These are phyloP conservation scores for Fragaria nilgerrensis DNA, from an alignment of 306 rosid genomes.

Conservation along the genomic window DNA sequence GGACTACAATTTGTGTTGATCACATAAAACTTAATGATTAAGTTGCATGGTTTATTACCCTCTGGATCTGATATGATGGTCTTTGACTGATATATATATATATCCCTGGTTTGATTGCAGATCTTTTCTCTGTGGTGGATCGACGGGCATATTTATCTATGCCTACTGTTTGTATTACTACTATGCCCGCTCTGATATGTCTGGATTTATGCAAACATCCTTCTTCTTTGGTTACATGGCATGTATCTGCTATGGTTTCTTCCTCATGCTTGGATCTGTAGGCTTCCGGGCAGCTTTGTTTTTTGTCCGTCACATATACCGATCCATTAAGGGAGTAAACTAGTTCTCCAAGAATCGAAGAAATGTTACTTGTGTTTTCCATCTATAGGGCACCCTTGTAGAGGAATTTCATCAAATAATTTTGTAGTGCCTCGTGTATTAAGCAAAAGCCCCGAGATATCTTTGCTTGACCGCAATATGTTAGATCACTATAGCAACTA, in stretches of 20 bases:
- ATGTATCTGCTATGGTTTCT: slow-evolving; percentile 68
- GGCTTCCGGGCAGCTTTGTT: slow-evolving; percentile 67
- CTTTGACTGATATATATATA: background rate
- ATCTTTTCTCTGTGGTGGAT: slow-evolving; percentile 65
- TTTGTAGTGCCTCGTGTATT: slow-evolving; percentile 56
- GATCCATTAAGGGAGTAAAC: slow-evolving; percentile 61
- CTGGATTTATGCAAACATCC: slow-evolving; percentile 66
- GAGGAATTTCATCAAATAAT: slow-evolving; percentile 46
- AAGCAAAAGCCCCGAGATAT: slow-evolving; percentile 36
- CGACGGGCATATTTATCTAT: slow-evolving; percentile 58
- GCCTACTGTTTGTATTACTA: slow-evolving; percentile 66
- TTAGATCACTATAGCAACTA: slow-evolving; percentile 39
- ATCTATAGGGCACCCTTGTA: slow-evolving; percentile 45
- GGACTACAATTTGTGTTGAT: background rate
- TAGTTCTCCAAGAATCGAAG: slow-evolving; percentile 28
- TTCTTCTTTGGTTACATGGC: slow-evolving; percentile 80
- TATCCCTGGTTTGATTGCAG: slow-evolving; percentile 33
- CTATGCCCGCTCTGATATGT: slow-evolving; percentile 63
- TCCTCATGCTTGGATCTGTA: slow-evolving; percentile 69
- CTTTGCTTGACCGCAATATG: slow-evolving; percentile 44
- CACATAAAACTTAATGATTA: background rate
- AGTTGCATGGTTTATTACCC: background rate
- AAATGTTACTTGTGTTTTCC: slow-evolving; percentile 8
- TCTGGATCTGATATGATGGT: background rate
- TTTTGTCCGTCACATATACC: slow-evolving; percentile 66